Conservation (phyloP, 805 yeast species). For the Spathaspora boniae region DNA sequence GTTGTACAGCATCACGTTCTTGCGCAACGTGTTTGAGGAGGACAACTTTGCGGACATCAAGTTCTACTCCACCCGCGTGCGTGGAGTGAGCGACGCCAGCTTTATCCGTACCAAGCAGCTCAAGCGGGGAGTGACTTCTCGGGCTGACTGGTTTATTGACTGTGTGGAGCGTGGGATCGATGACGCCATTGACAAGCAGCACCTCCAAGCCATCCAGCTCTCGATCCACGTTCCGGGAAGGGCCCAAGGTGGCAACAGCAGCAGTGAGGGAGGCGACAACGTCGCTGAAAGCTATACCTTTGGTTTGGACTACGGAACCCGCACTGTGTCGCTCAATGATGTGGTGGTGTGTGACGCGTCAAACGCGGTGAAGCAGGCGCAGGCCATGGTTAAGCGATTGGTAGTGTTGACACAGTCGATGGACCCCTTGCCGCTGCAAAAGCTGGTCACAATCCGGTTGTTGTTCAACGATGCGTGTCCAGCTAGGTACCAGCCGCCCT, state of each 20-base stretch:
- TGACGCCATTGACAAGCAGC: slow-evolving; percentile 41
- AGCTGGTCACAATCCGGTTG: slow-evolving; percentile 47
- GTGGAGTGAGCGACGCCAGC: neutral
- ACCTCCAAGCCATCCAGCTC: slow-evolving; percentile 43
- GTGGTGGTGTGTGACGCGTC: slow-evolving; percentile 16
- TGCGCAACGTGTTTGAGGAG: slow-evolving; percentile 57
- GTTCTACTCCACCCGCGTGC: slow-evolving; percentile 31
- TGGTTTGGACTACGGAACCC: slow-evolving; percentile 37
- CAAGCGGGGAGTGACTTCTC: slow-evolving; percentile 41
- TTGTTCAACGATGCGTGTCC: slow-evolving; percentile 49
- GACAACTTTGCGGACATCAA: slow-evolving; percentile 48
- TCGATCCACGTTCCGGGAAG: slow-evolving; percentile 44
- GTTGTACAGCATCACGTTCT: slow-evolving; percentile 54
- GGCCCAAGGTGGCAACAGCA: too few relatives aligned
- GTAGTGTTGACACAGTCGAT: slow-evolving; percentile 52
- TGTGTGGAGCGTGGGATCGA: slow-evolving; percentile 54
- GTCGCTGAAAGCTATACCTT: slow-evolving; percentile 52
- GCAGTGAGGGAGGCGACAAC: too few relatives aligned
- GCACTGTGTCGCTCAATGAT: slow-evolving; percentile 7
- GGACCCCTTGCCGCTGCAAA: slow-evolving; percentile 47
- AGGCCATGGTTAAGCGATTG: slow-evolving; percentile 48
- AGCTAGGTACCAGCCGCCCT: slow-evolving; percentile 44
- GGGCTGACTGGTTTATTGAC: slow-evolving; percentile 47
- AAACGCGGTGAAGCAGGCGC: slow-evolving; percentile 42
- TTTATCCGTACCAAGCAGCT: slow-evolving; percentile 45